Evolutionary conservation across 2,329 filamentous ascomycete species (phyloP).

Genomic region (Penicillium sp.): DNA sequence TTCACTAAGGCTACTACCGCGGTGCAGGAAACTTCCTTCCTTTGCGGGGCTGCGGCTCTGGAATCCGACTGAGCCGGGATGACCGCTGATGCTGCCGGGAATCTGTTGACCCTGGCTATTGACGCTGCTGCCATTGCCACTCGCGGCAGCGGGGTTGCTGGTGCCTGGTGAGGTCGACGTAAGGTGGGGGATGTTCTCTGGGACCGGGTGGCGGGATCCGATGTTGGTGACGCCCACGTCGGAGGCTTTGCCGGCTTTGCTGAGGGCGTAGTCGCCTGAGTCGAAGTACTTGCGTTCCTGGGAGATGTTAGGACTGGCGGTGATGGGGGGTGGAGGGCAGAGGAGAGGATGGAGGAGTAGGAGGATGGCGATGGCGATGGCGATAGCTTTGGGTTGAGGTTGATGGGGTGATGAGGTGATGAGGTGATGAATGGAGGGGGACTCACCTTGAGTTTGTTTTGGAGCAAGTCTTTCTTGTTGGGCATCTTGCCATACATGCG

Average conservation of each 20-base stretch:
- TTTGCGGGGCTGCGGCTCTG: slow-evolving; percentile 82
- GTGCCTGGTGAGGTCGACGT: slow-evolving; percentile 63
- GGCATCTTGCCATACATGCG: slow-evolving; percentile 97
- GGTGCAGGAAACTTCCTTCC: slow-evolving; percentile 84
- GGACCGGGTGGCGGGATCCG: slow-evolving; percentile 90
- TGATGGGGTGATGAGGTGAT: no score
- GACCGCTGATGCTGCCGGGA: slow-evolving; percentile 48
- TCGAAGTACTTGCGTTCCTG: slow-evolving; percentile 98
- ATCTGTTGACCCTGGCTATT: slow-evolving; percentile 45
- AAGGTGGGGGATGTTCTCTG: slow-evolving; percentile 92
- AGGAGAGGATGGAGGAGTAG: not conserved
- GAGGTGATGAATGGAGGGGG: not conserved
- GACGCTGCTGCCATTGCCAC: slow-evolving; percentile 34
- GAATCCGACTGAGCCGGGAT: slow-evolving; percentile 44
- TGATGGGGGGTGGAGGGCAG: not conserved
- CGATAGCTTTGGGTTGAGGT: no score
- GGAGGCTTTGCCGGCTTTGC: slow-evolving; percentile 95
- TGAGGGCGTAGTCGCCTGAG: slow-evolving; percentile 93
- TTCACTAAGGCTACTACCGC: slow-evolving; percentile 72
- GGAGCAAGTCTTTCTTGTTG: slow-evolving; percentile 91
- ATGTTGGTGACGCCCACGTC: slow-evolving; percentile 91
- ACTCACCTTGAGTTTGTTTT: slow-evolving; percentile 88
- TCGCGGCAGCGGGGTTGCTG: slow-evolving; percentile 37
- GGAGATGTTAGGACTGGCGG: not conserved
- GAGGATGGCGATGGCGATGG: not conserved